phyloP scores from a whole-genome alignment of 2,329 filamentous ascomycete genomes.

The Claviceps purpurea region DNA sequence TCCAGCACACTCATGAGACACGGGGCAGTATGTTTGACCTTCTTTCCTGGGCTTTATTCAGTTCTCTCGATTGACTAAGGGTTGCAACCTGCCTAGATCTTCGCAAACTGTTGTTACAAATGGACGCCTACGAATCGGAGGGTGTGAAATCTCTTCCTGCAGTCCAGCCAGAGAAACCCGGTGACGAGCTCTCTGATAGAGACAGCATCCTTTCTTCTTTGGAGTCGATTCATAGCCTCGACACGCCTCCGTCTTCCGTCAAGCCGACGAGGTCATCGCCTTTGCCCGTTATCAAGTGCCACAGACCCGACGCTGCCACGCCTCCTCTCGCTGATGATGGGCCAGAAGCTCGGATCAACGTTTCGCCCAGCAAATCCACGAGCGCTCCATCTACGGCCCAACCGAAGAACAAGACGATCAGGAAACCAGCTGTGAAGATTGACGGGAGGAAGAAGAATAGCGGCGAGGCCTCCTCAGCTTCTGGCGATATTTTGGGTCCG shows the following conservation, averaged over 20 bases:
- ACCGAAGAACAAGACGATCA: not conserved
- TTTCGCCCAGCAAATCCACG: not conserved
- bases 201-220: not conserved
- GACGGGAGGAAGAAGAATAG: not conserved
- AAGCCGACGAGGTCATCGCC: not conserved
- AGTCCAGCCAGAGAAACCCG: no score
- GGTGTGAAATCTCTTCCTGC: not conserved
- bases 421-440: not conserved
- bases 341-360: not conserved
- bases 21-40: not conserved
- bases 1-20: not conserved
- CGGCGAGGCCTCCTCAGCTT: not conserved
- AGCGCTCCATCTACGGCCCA: not conserved
- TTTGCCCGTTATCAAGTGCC: not conserved
- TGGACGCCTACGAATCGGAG: not conserved
- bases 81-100: not conserved
- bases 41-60: not conserved
- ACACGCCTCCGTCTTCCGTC: not conserved
- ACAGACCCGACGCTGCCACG: not conserved
- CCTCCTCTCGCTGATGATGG: no score
- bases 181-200: not conserved
- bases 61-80: not conserved
- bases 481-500: slow-evolving; percentile 1
- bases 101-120: not conserved
- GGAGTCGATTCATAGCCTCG: not conserved